A percentile compares a stretch with the other conserved stretches of the same genome.
These are phyloP conservation scores for Macrophomina tecta DNA, from an alignment of 2,329 filamentous ascomycete genomes.

Conservation along the genomic window DNA sequence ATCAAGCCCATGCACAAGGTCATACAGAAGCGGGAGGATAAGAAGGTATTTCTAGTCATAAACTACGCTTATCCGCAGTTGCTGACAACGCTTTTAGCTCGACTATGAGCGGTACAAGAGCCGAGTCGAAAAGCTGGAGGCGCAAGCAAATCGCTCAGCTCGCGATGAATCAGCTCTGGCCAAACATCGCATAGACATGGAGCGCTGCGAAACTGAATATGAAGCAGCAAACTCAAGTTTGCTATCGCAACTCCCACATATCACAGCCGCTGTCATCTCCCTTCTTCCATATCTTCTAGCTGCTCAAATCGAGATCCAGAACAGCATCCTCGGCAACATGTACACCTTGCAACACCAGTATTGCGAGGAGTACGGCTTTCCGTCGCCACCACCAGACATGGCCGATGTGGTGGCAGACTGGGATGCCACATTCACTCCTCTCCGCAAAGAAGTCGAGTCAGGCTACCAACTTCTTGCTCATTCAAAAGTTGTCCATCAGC, in stretches of 20 bases:
- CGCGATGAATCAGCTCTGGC: constrained; percentile 74
- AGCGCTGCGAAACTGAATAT: constrained; percentile 73
- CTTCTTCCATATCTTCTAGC: constrained; percentile 75
- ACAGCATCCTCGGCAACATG: constrained; percentile 75
- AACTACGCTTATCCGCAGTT: constrained; percentile 29
- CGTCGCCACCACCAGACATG: constrained; percentile 74
- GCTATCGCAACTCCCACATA: constrained; percentile 70
- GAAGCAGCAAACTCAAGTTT: constrained; percentile 76
- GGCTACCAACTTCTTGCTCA: constrained; percentile 66
- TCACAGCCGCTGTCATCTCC: constrained; percentile 73
- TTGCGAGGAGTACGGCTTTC: constrained; percentile 71
- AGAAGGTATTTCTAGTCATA: constrained; percentile 58
- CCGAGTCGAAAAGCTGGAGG: constrained; percentile 70
- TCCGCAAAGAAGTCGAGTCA: constrained; percentile 70
- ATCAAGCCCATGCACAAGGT: constrained; percentile 78
- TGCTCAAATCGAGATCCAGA: constrained; percentile 76
- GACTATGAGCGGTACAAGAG: constrained; percentile 82
- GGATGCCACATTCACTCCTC: constrained; percentile 66
- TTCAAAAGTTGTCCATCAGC: constrained; percentile 69
- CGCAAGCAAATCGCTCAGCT: constrained; percentile 72
- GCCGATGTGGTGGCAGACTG: constrained; percentile 72
- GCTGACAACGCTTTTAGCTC: constrained; percentile 51
- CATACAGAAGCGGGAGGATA: constrained; percentile 85
- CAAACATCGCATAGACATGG: constrained; percentile 75
- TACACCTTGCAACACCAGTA: constrained; percentile 80